Evolutionary conservation across 192 early-diverging fungal genomes (phyloP), one percentile per base, ranked within the genome.

Genomic region (Coemansia reversa): DNA sequence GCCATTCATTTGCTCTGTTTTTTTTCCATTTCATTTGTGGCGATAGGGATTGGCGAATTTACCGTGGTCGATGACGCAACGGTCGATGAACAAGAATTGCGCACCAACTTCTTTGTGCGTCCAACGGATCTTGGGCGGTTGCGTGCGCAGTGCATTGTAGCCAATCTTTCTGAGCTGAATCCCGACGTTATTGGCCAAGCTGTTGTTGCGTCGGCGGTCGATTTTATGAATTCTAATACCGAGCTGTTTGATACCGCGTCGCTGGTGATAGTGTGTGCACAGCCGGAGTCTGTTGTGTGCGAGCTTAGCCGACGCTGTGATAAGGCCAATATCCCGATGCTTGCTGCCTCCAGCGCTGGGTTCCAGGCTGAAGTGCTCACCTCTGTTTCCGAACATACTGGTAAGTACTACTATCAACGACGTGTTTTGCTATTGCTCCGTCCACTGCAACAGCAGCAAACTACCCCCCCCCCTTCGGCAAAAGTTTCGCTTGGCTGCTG

Each of bases 101-200:
- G 89, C 29, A 90, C 81, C 73, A 98, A 97, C 78, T 99, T 99
- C 74, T 99, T 99, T 67, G 79, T 99, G n/a, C 87, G 86, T 29
- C 39, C 71, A 9, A 78, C 76, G 5, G 81, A 83, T 45, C 66
- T 90, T 12, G 94, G 92, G 11, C 71, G 85, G 64, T 70, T 82
- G 25, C 84, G 91, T 32, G 90, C 92, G 1, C 56, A 91, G 65
- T 65, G 69, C 22, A 83, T 88, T 6, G 74, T 80, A 5, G 83
- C 85, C 25, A 79, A 90, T 25, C 85, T 99, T 8, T 67, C 75
- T 49, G 94, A 95, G 74, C 75, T 99, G 52, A 99, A 99, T 69
- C 90, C 90, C 52, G 93, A 95, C 59, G 95, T 92, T 27, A 48
- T 66, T 33, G 91, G 92, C 9, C 52, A 75, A 25, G 75, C 71